Conservation (phyloP, 2,329 filamentous ascomycete species). For the Dactylellina sp. region DNA sequence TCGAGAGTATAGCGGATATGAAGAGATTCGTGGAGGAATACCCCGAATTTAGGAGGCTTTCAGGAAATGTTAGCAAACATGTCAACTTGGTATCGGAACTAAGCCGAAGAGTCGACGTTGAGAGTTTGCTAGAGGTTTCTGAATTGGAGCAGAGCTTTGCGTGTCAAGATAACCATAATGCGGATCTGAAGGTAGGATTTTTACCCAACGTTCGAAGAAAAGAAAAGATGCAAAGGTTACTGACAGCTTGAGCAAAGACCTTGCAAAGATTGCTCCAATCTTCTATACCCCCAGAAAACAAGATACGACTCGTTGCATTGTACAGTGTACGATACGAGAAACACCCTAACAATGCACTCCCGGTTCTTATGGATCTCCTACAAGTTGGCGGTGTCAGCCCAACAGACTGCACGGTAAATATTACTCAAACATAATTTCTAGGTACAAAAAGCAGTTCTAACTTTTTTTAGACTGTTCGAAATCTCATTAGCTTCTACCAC, state of each 20-base stretch:
- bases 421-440: neutral
- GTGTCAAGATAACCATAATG: constrained; percentile 93
- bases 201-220: neutral
- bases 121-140: constrained; percentile 92
- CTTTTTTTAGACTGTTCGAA: constrained; percentile 70
- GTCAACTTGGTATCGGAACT: constrained; percentile 95
- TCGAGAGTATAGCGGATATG: constrained; percentile 98
- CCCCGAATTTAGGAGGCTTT: constrained; percentile 95
- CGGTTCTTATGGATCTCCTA: constrained; percentile 87
- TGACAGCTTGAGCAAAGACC: constrained; percentile 67
- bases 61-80: constrained; percentile 98
- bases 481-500: constrained; percentile 84
- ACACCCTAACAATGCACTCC: constrained; percentile 82
- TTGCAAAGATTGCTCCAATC: constrained; percentile 88
- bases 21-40: constrained; percentile 99
- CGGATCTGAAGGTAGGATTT: constrained; percentile 81
- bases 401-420: constrained; percentile 71
- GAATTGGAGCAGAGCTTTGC: constrained; percentile 96
- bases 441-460: neutral
- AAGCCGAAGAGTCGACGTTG: constrained; percentile 84
- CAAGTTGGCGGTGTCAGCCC: constrained; percentile 85
- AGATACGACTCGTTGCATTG: constrained; percentile 89
- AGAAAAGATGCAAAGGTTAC: too few species aligned
- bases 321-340: constrained; percentile 94
- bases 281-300: constrained; percentile 81